Evolutionary conservation across 2,329 filamentous ascomycete species (phyloP).

Genomic region (Aspergillus luchuensis): DNA sequence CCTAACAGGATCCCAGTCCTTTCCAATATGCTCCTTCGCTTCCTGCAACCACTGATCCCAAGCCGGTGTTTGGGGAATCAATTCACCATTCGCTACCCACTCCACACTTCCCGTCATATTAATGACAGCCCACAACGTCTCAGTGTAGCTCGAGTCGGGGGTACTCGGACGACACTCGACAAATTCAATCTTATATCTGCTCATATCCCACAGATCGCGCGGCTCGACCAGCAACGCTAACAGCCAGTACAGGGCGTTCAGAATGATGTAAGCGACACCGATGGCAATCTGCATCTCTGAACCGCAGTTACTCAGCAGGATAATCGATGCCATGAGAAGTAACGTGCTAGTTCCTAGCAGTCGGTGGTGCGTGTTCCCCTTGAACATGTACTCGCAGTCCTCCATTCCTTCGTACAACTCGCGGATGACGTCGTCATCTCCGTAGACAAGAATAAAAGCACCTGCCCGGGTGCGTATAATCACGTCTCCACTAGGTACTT

Average conservation of each 20-base stretch:
- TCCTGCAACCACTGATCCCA: slow-evolving; percentile 58
- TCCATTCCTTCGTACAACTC: slow-evolving; percentile 65
- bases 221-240: slow-evolving; percentile 53
- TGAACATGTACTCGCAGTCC: slow-evolving; percentile 59
- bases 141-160: slow-evolving; percentile 51
- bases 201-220: slow-evolving; percentile 59
- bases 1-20: background rate
- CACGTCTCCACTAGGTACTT: slow-evolving; percentile 60
- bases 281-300: slow-evolving; percentile 63
- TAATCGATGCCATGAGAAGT: slow-evolving; percentile 62
- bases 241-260: slow-evolving; percentile 64
- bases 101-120: slow-evolving; percentile 54
- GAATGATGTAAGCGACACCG: slow-evolving; percentile 58
- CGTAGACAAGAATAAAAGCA: slow-evolving; percentile 60
- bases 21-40: slow-evolving; percentile 18
- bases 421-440: slow-evolving; percentile 62
- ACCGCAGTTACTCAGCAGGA: slow-evolving; percentile 64
- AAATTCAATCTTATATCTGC: slow-evolving; percentile 47
- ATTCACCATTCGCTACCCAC: slow-evolving; percentile 57
- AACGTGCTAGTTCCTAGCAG: slow-evolving; percentile 62
- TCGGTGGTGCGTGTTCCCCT: slow-evolving; percentile 50
- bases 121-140: slow-evolving; percentile 62
- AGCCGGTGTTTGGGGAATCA: slow-evolving; percentile 54
- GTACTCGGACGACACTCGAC: slow-evolving; percentile 26
- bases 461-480: slow-evolving; percentile 63